Base-by-base conservation (phyloP, 2,329 filamentous ascomycete species). In the Cercospora zeina region DNA sequence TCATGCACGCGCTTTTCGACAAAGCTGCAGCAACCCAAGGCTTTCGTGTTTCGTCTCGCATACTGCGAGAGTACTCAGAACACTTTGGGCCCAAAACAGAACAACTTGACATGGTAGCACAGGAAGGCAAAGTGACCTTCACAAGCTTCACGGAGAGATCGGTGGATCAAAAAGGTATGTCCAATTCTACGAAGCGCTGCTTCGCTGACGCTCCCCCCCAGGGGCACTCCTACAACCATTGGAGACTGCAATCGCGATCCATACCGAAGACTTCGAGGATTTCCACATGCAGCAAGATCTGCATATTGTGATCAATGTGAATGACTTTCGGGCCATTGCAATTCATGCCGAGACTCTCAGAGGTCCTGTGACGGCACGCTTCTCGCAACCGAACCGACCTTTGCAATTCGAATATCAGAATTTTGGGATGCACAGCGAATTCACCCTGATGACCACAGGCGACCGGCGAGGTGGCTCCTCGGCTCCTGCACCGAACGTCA, bases 71-170 rank as follows among this genome's bases (percentile, higher is more conserved):
- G 69, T 83, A 91, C 64, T 87, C 90, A 76, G 90, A 93, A 63
- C 89, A 91, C 71, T 93, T 93, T 71, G 89, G 89, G 0, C 88
- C 88, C 1, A 89, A 89, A 4, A 91, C 90, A 33, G 90, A 93
- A 73, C 88, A 92, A 67, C 82, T 93, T 2, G 90, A 93, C 68
- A 88, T 93, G 65, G 89, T 89, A 71, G 86, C 87, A 11, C 86
- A 89, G 58, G 84, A 89, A 51, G 87, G 79, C 9, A 83, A 83
- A 62, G 82, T 89, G 14, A 89, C 90, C 61, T 90, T 93, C 69
- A 90, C 89, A 27, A 92, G 89, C 72, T 93, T 90, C 70, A 92
- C 89, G 0, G 90, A 93, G 73, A 93, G 91, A 77, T 85, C 89
- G 8, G 83, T 87, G 60, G 88, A 87, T 68, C 86, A 87, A 7